Conservation (phyloP, 169 alveolate species). For the Plasmodium fragile region DNA sequence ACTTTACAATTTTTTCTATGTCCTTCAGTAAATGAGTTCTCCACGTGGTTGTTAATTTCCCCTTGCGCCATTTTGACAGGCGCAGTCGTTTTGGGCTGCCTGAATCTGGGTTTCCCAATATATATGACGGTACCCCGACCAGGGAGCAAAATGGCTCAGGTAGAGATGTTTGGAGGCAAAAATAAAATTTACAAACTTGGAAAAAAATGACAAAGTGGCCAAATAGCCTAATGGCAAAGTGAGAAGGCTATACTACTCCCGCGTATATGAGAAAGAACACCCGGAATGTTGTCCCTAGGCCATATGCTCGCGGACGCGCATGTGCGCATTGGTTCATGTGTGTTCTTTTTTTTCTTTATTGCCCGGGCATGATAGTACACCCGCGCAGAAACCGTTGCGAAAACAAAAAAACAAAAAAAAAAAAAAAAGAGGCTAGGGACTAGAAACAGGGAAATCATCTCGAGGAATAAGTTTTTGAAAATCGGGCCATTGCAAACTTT, state of each 20-base stretch:
- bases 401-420: background rate
- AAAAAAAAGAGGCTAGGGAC: background rate
- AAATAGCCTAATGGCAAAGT: background rate
- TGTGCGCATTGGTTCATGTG: background rate
- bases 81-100: background rate
- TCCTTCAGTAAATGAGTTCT: background rate
- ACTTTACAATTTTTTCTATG: background rate
- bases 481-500: background rate
- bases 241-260: background rate
- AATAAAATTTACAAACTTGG: background rate
- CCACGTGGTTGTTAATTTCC: background rate
- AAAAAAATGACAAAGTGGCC: background rate
- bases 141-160: background rate
- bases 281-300: slow-evolving; percentile 1
- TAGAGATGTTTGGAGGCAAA: background rate
- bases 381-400: background rate
- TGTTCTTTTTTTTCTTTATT: background rate
- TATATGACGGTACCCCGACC: background rate
- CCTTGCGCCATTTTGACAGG: background rate
- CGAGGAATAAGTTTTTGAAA: background rate
- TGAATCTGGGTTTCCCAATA: background rate
- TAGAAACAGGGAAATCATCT: background rate
- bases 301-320: background rate
- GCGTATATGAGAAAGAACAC: background rate
- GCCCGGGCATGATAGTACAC: background rate